Percentiles rank a stretch among this genome's conserved stretches.
phyloP scores from a whole-genome alignment of 164 flowering plant genomes.

The Tetrastigma voinierianum region DNA sequence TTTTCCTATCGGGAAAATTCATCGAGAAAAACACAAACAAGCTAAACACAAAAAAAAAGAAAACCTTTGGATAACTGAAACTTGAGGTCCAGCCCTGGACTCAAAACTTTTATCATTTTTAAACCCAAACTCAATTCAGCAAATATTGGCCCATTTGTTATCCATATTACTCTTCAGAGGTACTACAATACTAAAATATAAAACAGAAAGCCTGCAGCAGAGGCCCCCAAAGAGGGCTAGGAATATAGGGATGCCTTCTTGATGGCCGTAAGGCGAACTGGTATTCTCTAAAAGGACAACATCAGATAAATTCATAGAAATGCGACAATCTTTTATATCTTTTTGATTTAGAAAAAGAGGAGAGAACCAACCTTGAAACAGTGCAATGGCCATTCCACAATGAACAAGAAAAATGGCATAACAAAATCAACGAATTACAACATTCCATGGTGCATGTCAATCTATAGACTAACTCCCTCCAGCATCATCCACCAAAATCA shows the following conservation, averaged over 20 bases:
- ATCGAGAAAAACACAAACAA: too few species aligned
- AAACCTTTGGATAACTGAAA: too few species aligned
- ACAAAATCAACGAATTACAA: slow-evolving; percentile 89
- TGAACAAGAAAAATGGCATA: slow-evolving; percentile 91
- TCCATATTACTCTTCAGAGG: too few species aligned
- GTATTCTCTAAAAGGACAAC: slow-evolving; percentile 44
- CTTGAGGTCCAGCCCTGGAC: too few species aligned
- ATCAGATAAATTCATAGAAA: neutral
- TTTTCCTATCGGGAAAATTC: too few species aligned
- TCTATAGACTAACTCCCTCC: slow-evolving; percentile 83
- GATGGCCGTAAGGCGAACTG: slow-evolving; percentile 31
- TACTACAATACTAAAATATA: neutral
- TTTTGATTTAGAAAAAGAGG: neutral
- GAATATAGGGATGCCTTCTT: slow-evolving; percentile 58
- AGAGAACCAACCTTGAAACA: slow-evolving; percentile 59
- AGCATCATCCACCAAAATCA: slow-evolving; percentile 95
- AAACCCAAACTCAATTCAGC: too few species aligned
- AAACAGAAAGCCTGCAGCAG: slow-evolving; percentile 63
- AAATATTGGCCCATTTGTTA: too few species aligned
- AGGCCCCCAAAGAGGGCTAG: slow-evolving; percentile 80
- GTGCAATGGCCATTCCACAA: slow-evolving; percentile 84
- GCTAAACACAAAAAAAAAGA: too few species aligned
- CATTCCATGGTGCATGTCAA: slow-evolving; percentile 94
- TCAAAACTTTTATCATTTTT: too few species aligned
- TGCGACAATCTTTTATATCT: too few species aligned